Evolutionary conservation across 257 asterid genomes (phyloP).

Genomic region (Gentiana macrophylla): DNA sequence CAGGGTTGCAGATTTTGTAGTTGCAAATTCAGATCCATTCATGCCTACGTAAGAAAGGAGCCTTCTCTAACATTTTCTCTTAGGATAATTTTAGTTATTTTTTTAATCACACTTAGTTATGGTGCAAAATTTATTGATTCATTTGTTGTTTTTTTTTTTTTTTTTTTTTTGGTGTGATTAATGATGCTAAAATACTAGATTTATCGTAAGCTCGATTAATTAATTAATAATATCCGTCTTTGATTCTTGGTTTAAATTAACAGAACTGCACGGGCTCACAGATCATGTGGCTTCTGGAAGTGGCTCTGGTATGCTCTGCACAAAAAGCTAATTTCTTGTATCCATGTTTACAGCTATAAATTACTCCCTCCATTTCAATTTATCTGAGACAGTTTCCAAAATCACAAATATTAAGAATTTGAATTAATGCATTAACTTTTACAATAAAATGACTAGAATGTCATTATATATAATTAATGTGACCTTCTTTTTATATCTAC

Average conservation of each 20-base stretch:
- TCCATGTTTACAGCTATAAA: neutral
- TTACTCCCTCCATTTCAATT: too few relatives aligned
- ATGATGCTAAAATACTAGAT: too few relatives aligned
- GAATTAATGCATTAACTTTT: too few relatives aligned
- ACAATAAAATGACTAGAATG: too few relatives aligned
- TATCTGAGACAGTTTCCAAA: too few relatives aligned
- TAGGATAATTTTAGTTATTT: neutral
- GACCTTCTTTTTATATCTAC: too few relatives aligned
- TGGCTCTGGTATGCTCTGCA: constrained; percentile 52
- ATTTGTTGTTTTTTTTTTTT: too few relatives aligned
- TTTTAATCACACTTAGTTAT: too few relatives aligned
- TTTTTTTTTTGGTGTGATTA: too few relatives aligned
- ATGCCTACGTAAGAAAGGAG: constrained; percentile 57
- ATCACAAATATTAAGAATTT: too few relatives aligned
- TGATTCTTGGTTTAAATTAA: constrained; percentile 3
- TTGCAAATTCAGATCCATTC: constrained; percentile 57
- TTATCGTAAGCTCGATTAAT: neutral
- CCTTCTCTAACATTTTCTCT: constrained; percentile 2
- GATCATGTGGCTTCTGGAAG: constrained; percentile 55
- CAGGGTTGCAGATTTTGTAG: constrained; percentile 63
- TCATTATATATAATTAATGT: too few relatives aligned
- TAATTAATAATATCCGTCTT: constrained; percentile 1
- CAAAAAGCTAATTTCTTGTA: neutral
- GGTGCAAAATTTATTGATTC: too few relatives aligned
- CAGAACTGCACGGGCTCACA: constrained; percentile 42